Percentiles rank a stretch among this genome's conserved stretches.
These are phyloP conservation scores for Chenopodium formosanum DNA, from an alignment of 148 eudicot genomes.

Conservation along the genomic window DNA sequence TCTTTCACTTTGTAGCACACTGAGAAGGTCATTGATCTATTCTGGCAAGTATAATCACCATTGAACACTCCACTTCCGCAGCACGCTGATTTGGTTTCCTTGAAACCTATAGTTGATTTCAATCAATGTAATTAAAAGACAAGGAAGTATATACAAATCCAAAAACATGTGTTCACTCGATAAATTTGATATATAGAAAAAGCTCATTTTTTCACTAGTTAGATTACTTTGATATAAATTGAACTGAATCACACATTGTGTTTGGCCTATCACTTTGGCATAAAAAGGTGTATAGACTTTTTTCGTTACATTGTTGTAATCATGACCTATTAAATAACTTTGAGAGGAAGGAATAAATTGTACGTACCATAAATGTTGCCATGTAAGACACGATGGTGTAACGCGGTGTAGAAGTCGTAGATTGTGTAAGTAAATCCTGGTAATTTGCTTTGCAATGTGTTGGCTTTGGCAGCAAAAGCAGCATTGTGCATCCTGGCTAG, in stretches of 20 bases:
- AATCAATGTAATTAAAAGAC: neutral
- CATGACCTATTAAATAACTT: too few relatives aligned
- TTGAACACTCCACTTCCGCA: constrained; percentile 40
- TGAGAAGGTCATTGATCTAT: constrained; percentile 18
- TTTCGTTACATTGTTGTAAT: too few relatives aligned
- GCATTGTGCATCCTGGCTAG: constrained; percentile 36
- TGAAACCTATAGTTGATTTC: constrained; percentile 29
- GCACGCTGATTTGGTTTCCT: constrained; percentile 35
- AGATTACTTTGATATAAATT: too few relatives aligned
- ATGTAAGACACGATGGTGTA: constrained; percentile 18
- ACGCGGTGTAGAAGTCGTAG: constrained; percentile 34
- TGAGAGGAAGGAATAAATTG: too few relatives aligned
- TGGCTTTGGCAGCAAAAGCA: constrained; percentile 14
- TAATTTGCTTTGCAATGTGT: constrained; percentile 22
- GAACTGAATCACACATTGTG: too few relatives aligned
- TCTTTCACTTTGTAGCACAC: constrained; percentile 38
- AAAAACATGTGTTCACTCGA: too few relatives aligned
- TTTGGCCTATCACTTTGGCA: too few relatives aligned
- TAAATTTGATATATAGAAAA: too few relatives aligned
- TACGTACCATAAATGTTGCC: constrained; percentile 33
- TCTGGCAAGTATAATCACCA: constrained; percentile 34
- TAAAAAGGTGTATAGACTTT: too few relatives aligned
- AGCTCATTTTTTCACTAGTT: too few relatives aligned
- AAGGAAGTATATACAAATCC: too few relatives aligned
- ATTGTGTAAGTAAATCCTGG: constrained; percentile 37